Conservation (phyloP, 2,329 filamentous ascomycete genomes). For the Penicillium sp. region DNA sequence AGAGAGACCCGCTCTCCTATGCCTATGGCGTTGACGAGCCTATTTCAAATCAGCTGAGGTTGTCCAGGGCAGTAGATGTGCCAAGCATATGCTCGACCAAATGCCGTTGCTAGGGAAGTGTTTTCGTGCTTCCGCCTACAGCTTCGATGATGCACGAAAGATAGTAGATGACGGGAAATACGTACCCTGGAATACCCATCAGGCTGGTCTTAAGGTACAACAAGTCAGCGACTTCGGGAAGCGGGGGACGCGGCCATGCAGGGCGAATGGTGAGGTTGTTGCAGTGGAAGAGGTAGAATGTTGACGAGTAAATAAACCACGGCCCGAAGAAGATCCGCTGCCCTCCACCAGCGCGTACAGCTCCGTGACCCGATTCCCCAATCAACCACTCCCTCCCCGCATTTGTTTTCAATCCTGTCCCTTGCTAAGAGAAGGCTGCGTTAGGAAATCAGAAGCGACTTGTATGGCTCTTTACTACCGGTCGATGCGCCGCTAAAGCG, state of each 20-base stretch:
- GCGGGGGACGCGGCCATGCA: conserved; percentile 14
- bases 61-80: background rate
- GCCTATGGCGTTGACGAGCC: conserved; percentile 89
- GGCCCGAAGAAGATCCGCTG: conserved; percentile 44
- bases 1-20: conserved; percentile 77
- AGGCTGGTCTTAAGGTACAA: conserved; percentile 10
- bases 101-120: conserved; percentile 14
- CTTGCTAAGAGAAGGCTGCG: background rate
- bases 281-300: conserved; percentile 16
- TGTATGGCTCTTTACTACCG: conserved; percentile 15
- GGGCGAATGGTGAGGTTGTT: conserved; percentile 6
- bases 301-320: conserved; percentile 36
- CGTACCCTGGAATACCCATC: conserved; percentile 54
- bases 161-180: background rate
- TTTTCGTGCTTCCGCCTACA: background rate
- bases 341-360: conserved; percentile 2
- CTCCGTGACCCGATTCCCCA: conserved; percentile 7
- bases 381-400: background rate
- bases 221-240: conserved; percentile 8
- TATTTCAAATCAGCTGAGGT: conserved; percentile 45
- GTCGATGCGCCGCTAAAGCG: conserved; percentile 10
- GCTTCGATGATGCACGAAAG: background rate
- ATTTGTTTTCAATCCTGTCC: background rate
- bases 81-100: background rate
- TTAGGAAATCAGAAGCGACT: background rate